A percentile compares a stretch with the other conserved stretches of the same genome.
These are phyloP conservation scores for Phytophthora citricola DNA, from an alignment of 352 stramenopile species.

Conservation along the genomic window DNA sequence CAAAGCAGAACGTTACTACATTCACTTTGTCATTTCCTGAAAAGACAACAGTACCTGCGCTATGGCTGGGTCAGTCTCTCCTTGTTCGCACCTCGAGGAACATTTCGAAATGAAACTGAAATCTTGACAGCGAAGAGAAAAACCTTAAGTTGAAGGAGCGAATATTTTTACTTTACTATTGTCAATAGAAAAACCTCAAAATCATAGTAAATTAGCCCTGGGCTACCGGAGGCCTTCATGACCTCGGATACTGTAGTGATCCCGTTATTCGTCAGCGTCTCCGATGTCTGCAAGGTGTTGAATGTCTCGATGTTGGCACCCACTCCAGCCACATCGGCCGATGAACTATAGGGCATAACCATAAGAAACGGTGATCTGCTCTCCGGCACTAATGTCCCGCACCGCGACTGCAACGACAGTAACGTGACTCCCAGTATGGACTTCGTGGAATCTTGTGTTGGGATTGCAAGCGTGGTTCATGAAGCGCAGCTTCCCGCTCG, in stretches of 20 bases:
- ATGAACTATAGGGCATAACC: not conserved
- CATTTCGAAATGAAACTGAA: not conserved
- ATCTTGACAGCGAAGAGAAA: not conserved
- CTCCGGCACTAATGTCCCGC: not conserved
- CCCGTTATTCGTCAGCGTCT: not conserved
- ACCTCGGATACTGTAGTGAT: not conserved
- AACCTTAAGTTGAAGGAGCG: slow-evolving; percentile 1
- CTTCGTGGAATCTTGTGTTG: not conserved
- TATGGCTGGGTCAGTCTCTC: not conserved
- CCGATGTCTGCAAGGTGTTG: slow-evolving; percentile 1
- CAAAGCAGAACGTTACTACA: not conserved
- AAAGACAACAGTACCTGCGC: not conserved
- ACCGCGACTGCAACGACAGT: slow-evolving; percentile 1
- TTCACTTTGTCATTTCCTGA: not conserved
- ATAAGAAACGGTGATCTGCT: slow-evolving; percentile 5
- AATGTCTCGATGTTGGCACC: not conserved
- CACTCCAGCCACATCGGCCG: not conserved
- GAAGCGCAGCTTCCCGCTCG: not conserved
- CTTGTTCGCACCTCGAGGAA: not conserved
- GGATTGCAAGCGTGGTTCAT: slow-evolving; percentile 3
- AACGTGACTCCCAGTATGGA: not conserved
- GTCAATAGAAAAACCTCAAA: not conserved
- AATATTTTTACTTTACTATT: not conserved
- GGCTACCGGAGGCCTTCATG: not conserved
- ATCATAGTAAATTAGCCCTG: not conserved